A percentile compares a stretch with the other conserved stretches of the same genome.
These are phyloP conservation scores for Trichosporon sp. DNA, from an alignment of 1,284 basidiomycete species.

Conservation along the genomic window DNA sequence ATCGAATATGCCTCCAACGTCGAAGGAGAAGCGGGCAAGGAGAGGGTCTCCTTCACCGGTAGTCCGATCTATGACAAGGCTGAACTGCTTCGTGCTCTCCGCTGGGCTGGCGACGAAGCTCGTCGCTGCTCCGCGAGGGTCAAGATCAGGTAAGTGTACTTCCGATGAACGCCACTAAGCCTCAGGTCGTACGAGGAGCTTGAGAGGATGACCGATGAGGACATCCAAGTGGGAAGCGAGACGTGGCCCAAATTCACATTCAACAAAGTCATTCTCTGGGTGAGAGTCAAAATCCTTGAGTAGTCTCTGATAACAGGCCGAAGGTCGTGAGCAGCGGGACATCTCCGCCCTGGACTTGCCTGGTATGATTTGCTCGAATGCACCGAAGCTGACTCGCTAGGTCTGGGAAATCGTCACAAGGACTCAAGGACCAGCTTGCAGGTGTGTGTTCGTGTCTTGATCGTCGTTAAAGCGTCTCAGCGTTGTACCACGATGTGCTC, in stretches of 20 bases:
- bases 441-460: background rate
- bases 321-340: background rate
- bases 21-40: no score
- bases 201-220: background rate
- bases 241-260: background rate
- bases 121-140: background rate
- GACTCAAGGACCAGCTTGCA: background rate
- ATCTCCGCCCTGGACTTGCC: slow-evolving; percentile 1
- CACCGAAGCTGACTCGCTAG: background rate
- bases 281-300: background rate
- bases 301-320: background rate
- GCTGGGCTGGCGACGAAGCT: background rate
- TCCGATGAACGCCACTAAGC: background rate
- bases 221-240: background rate
- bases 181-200: background rate
- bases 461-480: background rate
- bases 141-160: background rate
- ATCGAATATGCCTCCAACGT: background rate
- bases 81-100: background rate
- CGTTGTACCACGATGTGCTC: background rate
- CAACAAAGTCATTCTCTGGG: slow-evolving; percentile 3
- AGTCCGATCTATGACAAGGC: background rate
- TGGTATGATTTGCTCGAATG: background rate
- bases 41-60: no score
- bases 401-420: background rate